A percentile compares a stretch with the other conserved stretches of the same genome.
Conservation (phyloP, 768 basidiomycete genomes). For the Podaxis rugospora region DNA sequence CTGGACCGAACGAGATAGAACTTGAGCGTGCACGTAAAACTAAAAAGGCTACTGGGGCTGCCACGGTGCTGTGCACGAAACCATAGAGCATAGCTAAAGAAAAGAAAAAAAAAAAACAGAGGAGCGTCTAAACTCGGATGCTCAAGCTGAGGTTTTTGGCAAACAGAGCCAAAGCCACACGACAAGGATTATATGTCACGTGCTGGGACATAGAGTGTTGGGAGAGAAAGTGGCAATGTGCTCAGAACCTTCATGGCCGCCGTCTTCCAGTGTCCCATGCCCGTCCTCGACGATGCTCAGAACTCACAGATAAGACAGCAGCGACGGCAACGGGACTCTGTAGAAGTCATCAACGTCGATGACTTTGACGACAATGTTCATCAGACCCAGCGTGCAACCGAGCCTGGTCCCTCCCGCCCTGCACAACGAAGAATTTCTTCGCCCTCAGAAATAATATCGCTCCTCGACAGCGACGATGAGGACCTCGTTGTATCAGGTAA, state of each 20-base stretch:
- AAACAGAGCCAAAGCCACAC: conserved; percentile 12
- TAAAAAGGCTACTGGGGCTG: neutral
- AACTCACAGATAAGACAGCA: conserved; percentile 11
- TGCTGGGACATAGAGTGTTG: conserved; percentile 3
- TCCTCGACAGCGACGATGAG: conserved; percentile 30
- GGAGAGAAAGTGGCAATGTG: conserved; percentile 5
- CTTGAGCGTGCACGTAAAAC: neutral
- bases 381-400: conserved; percentile 2
- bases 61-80: neutral
- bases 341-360: conserved; percentile 46
- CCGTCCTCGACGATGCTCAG: conserved; percentile 20
- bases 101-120: neutral
- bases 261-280: conserved; percentile 23
- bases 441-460: conserved; percentile 25
- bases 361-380: conserved; percentile 25
- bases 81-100: neutral
- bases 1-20: neutral
- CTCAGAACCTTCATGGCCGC: conserved; percentile 24
- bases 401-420: conserved; percentile 12
- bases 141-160: neutral
- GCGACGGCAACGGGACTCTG: conserved; percentile 19
- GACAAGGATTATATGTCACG: conserved; percentile 13
- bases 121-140: neutral
- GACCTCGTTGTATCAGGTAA: conserved; percentile 8
- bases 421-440: conserved; percentile 11